Evolutionary conservation across 441 rosid species (phyloP).

Genomic region (Metrosideros polymorpha): DNA sequence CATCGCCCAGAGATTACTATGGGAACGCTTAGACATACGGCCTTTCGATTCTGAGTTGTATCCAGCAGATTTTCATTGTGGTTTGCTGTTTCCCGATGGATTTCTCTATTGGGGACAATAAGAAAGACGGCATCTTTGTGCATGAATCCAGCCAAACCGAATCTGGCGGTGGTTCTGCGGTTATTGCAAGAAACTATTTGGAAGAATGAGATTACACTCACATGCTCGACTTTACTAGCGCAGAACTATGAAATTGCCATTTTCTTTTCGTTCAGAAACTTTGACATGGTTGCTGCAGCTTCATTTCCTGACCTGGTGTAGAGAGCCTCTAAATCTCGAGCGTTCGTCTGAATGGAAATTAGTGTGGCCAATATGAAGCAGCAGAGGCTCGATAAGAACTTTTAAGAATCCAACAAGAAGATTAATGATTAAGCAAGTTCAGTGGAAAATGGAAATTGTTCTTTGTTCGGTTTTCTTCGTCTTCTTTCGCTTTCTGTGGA

Average conservation of each 20-base stretch:
- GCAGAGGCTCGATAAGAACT: background rate
- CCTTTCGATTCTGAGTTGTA: background rate
- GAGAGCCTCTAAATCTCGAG: background rate
- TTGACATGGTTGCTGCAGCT: background rate
- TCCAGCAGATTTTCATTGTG: background rate
- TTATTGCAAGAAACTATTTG: background rate
- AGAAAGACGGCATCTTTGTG: background rate
- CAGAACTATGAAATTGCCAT: background rate
- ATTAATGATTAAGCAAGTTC: background rate
- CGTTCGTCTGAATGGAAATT: background rate
- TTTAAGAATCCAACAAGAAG: background rate
- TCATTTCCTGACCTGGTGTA: background rate
- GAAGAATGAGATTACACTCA: background rate
- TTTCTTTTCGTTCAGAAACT: background rate
- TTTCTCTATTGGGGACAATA: background rate
- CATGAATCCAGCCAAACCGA: background rate
- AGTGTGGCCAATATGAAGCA: background rate
- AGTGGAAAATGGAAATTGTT: background rate
- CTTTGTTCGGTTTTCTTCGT: background rate
- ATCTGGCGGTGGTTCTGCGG: background rate
- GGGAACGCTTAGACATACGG: background rate
- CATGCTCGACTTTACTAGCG: background rate
- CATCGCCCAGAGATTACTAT: background rate
- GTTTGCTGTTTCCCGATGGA: background rate
- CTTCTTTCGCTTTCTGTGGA: background rate